These are phyloP conservation scores for Przewalskia tangutica DNA, from an alignment of 257 asterid species.

Conservation along the genomic window DNA sequence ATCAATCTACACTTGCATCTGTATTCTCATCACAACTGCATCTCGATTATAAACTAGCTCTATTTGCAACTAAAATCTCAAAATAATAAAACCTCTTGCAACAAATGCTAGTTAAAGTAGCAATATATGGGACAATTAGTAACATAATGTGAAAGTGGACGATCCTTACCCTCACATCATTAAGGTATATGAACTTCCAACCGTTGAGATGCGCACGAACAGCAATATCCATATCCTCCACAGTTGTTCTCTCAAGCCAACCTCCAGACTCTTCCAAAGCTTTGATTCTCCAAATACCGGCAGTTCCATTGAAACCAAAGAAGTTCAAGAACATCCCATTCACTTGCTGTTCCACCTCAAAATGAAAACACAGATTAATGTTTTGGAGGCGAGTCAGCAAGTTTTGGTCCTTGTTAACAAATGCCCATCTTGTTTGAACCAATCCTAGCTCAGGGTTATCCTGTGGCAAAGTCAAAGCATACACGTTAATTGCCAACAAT, in stretches of 20 bases:
- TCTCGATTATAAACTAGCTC: neutral
- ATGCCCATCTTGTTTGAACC: conserved; percentile 67
- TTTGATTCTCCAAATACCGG: conserved; percentile 70
- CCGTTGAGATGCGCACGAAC: conserved; percentile 64
- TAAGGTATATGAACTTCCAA: conserved; percentile 58
- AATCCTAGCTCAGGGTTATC: conserved; percentile 50
- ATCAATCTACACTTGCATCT: too few relatives aligned
- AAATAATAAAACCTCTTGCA: neutral
- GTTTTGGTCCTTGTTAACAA: conserved; percentile 63
- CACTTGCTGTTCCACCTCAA: conserved; percentile 76
- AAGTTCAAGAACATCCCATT: conserved; percentile 64
- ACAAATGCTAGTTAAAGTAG: neutral
- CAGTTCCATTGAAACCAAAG: conserved; percentile 70
- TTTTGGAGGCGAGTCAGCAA: conserved; percentile 61
- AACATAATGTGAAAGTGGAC: neutral
- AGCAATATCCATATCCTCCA: conserved; percentile 68
- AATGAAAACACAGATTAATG: conserved; percentile 57
- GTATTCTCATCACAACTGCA: too few relatives aligned
- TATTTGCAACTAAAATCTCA: neutral
- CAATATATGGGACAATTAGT: neutral
- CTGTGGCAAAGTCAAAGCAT: conserved; percentile 23
- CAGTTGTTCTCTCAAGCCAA: conserved; percentile 71
- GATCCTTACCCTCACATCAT: conserved; percentile 48
- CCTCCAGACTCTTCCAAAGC: conserved; percentile 71
- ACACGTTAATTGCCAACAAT: neutral